A percentile compares a stretch with the other conserved stretches of the same genome.
Conservation (phyloP, 192 early-diverging fungal species). For the Coemansia sp. region DNA sequence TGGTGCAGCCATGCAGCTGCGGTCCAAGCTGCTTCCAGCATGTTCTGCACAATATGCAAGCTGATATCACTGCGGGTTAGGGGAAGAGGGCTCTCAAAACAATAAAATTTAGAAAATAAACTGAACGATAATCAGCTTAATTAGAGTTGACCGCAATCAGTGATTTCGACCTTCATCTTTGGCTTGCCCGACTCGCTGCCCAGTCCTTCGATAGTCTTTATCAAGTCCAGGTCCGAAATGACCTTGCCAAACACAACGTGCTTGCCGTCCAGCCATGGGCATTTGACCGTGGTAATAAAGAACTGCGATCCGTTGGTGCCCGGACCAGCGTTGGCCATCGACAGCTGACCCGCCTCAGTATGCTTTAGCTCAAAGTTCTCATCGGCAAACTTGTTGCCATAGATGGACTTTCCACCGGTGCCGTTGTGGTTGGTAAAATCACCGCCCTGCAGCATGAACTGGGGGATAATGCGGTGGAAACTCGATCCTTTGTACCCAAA, state of each 20-base stretch:
- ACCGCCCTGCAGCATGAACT: conserved; percentile 91
- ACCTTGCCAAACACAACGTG: conserved; percentile 83
- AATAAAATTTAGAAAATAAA: background rate
- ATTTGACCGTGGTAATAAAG: conserved; percentile 71
- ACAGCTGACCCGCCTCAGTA: conserved; percentile 64
- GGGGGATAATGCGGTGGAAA: conserved; percentile 88
- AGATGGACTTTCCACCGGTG: conserved; percentile 83
- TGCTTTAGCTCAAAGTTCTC: conserved; percentile 77
- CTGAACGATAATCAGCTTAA: background rate
- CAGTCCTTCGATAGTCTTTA: conserved; percentile 71
- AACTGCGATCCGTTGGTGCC: conserved; percentile 85
- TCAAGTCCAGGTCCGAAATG: conserved; percentile 67
- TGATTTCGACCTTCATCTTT: conserved; percentile 59
- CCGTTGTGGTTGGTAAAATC: conserved; percentile 79
- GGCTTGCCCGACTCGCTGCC: conserved; percentile 58
- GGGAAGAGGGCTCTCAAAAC: background rate
- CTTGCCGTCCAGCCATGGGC: conserved; percentile 73
- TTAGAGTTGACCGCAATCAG: conserved; percentile 58
- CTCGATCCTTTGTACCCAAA: conserved; percentile 65
- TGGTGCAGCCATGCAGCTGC: background rate
- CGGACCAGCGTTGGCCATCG: conserved; percentile 80
- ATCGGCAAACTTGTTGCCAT: conserved; percentile 76
- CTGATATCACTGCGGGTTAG: conserved; percentile 9
- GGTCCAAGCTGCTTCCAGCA: conserved; percentile 4
- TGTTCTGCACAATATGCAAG: background rate